Evolutionary conservation across 2,329 filamentous ascomycete species (phyloP).

Genomic region (Aureobasidium vineae): DNA sequence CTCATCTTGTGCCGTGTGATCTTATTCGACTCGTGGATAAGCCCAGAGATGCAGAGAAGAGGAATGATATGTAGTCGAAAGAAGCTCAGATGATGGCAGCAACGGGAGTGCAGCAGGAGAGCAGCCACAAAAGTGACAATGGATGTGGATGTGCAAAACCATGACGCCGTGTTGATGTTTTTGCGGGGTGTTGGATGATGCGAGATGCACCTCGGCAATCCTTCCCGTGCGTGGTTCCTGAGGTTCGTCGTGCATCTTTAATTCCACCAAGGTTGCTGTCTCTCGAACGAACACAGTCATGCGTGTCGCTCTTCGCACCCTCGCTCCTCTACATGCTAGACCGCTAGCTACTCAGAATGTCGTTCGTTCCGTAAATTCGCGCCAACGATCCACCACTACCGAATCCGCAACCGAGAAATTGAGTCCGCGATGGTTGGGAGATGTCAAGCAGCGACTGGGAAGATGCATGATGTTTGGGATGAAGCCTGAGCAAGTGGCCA

Average conservation of each 20-base stretch:
- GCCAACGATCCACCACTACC: slow-evolving; percentile 8
- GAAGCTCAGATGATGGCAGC: neutral
- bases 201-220: slow-evolving; percentile 19
- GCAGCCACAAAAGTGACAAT: neutral
- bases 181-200: neutral
- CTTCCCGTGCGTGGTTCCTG: slow-evolving; percentile 8
- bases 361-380: neutral
- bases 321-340: neutral
- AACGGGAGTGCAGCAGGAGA: neutral
- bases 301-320: neutral
- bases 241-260: neutral
- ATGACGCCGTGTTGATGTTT: slow-evolving; percentile 17
- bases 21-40: neutral
- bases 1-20: neutral
- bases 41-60: neutral
- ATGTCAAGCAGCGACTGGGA: slow-evolving; percentile 65
- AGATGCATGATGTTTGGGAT: slow-evolving; percentile 75
- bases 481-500: slow-evolving; percentile 54
- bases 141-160: neutral
- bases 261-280: slow-evolving; percentile 1
- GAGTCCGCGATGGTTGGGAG: slow-evolving; percentile 66
- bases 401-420: slow-evolving; percentile 34
- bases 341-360: neutral
- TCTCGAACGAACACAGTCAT: neutral
- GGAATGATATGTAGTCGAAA: neutral